These are phyloP conservation scores for Striga hermonthica DNA, from an alignment of 305 asterid genomes.

Conservation along the genomic window DNA sequence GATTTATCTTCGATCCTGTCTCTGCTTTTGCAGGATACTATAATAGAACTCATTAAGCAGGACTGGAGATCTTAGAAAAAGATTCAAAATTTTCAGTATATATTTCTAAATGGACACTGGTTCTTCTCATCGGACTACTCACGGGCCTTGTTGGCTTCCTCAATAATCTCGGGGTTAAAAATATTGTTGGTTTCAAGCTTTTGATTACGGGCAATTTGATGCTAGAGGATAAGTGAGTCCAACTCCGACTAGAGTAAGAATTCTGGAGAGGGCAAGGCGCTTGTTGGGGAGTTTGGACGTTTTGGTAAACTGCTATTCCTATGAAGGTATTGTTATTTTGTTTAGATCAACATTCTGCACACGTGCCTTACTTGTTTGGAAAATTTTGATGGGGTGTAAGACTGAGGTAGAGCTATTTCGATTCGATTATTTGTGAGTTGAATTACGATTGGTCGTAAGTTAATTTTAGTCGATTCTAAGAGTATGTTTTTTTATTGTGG, in stretches of 20 bases:
- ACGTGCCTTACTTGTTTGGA: background rate
- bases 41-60: conserved; percentile 91
- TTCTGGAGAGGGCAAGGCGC: conserved; percentile 50
- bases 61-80: conserved; percentile 91
- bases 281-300: conserved; percentile 68
- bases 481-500: too few species aligned
- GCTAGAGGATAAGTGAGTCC: conserved; percentile 58
- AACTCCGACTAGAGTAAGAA: conserved; percentile 30
- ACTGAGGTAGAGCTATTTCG: background rate
- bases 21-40: conserved; percentile 56
- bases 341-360: background rate
- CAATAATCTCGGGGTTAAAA: conserved; percentile 84
- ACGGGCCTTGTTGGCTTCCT: conserved; percentile 86
- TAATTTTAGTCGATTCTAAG: too few species aligned
- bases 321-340: conserved; percentile 50
- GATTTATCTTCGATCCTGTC: background rate
- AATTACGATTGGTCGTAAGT: background rate
- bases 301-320: conserved; percentile 67
- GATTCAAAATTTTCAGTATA: conserved; percentile 70
- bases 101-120: conserved; percentile 91
- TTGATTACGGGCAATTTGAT: conserved; percentile 59
- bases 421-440: background rate
- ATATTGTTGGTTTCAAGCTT: conserved; percentile 87
- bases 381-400: background rate
- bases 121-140: conserved; percentile 76